These are phyloP conservation scores for Solanum dulcamara DNA, from an alignment of 257 asterid species.

Conservation along the genomic window DNA sequence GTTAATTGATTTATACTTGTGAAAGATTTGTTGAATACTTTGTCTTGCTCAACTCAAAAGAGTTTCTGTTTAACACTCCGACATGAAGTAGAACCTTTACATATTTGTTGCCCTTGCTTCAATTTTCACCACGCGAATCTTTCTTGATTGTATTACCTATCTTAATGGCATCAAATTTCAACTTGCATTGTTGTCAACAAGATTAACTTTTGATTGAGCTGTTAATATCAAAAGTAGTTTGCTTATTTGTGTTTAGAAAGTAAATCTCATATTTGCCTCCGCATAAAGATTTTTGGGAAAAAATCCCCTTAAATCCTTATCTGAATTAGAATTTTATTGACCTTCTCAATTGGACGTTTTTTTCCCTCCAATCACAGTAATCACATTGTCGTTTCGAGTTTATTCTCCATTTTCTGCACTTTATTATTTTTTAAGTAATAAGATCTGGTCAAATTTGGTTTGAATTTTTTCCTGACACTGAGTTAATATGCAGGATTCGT, in stretches of 20 bases:
- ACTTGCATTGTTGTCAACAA: background rate
- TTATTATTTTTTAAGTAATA: background rate
- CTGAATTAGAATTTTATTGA: background rate
- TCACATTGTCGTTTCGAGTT: background rate
- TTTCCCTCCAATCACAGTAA: background rate
- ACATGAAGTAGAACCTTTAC: background rate
- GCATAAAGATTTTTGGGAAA: background rate
- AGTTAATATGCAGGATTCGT: slow-evolving; percentile 29
- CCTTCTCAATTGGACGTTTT: background rate
- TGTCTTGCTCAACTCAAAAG: background rate
- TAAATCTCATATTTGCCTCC: background rate
- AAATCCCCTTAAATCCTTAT: background rate
- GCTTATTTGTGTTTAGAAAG: background rate
- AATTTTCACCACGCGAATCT: background rate
- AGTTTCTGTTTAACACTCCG: background rate
- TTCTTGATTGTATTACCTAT: background rate
- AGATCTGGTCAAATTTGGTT: background rate
- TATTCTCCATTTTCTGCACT: background rate
- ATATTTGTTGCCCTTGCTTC: background rate
- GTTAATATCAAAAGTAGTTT: background rate
- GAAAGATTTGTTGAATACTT: background rate
- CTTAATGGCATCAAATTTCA: background rate
- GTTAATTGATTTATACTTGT: background rate
- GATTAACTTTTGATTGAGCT: background rate
- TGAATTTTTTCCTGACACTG: slow-evolving; percentile 2